These are phyloP conservation scores for Phytophthora pinifolia DNA, from an alignment of 352 stramenopile genomes.

Conservation along the genomic window DNA sequence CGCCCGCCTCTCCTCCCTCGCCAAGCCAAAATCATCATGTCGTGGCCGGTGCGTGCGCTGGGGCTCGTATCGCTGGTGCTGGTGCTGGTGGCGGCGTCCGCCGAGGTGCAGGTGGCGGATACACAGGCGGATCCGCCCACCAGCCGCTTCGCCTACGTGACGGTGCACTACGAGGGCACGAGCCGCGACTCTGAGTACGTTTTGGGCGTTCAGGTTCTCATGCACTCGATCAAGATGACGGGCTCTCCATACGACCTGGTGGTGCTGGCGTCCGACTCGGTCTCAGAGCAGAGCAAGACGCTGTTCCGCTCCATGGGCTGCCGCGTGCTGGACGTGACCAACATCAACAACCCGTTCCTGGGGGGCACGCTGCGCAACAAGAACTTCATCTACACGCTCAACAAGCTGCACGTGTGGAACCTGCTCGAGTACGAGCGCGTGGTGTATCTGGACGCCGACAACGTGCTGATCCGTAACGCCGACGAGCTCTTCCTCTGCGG, in stretches of 20 bases:
- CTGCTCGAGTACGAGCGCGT: constrained; percentile 90
- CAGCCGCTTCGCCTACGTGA: constrained; percentile 84
- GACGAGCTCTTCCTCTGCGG: constrained; percentile 89
- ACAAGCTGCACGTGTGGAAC: constrained; percentile 91
- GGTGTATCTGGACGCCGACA: constrained; percentile 91
- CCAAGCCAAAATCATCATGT: constrained; percentile 14
- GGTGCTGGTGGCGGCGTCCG: constrained; percentile 3
- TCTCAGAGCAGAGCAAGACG: constrained; percentile 70
- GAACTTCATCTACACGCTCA: constrained; percentile 90
- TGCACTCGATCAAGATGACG: constrained; percentile 87
- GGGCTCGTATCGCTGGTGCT: constrained; percentile 34
- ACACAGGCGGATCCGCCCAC: constrained; percentile 22
- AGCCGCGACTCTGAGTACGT: constrained; percentile 84
- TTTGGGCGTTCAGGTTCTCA: constrained; percentile 79
- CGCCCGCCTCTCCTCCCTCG: background rate
- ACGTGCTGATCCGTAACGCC: constrained; percentile 86
- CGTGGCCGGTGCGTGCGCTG: constrained; percentile 19
- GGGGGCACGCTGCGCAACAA: constrained; percentile 80
- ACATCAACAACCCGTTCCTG: constrained; percentile 88
- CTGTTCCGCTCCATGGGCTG: constrained; percentile 84
- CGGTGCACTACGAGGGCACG: constrained; percentile 86
- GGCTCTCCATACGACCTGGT: constrained; percentile 83
- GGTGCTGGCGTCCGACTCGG: constrained; percentile 83
- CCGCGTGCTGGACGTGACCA: constrained; percentile 80
- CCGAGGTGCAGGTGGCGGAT: constrained; percentile 14